phyloP scores from a whole-genome alignment of 164 flowering plant species.

The Magnolia kwangsiensis region DNA sequence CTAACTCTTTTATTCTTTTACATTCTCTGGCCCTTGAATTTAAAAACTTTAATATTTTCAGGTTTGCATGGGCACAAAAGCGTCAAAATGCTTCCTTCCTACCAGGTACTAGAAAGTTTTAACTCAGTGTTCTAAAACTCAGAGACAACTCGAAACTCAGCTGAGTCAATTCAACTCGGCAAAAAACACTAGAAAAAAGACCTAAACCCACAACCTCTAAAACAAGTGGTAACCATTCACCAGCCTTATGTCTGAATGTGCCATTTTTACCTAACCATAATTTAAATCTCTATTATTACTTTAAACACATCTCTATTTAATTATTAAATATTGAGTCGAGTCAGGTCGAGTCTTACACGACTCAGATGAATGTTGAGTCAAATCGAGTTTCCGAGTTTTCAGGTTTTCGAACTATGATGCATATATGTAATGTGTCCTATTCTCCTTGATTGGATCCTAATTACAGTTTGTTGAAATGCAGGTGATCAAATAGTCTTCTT shows the following conservation, averaged over 20 bases:
- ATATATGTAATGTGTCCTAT: neutral
- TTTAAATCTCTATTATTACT: neutral
- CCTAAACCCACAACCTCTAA: too few species aligned
- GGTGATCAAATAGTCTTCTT: constrained; percentile 22
- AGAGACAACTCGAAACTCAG: neutral
- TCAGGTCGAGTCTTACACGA: neutral
- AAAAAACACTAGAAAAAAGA: too few species aligned
- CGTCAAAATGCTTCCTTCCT: constrained; percentile 53
- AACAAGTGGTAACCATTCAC: too few species aligned
- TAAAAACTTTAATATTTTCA: constrained; percentile 19
- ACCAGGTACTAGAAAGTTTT: constrained; percentile 37
- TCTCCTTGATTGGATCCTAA: neutral
- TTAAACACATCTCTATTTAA: neutral
- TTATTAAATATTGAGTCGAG: too few species aligned
- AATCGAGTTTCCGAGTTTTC: neutral
- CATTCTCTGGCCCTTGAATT: neutral
- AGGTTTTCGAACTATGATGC: neutral
- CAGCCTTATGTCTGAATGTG: too few species aligned
- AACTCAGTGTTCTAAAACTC: neutral
- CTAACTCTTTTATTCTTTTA: neutral
- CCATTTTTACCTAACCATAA: too few species aligned
- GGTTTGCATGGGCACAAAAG: constrained; percentile 60
- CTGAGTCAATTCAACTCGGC: too few species aligned
- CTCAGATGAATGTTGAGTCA: neutral
- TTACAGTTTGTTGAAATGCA: neutral